Percentiles rank a stretch among this genome's conserved stretches.
These are phyloP conservation scores for Collybiopsis luxurians DNA, from an alignment of 768 basidiomycete species.

Conservation along the genomic window DNA sequence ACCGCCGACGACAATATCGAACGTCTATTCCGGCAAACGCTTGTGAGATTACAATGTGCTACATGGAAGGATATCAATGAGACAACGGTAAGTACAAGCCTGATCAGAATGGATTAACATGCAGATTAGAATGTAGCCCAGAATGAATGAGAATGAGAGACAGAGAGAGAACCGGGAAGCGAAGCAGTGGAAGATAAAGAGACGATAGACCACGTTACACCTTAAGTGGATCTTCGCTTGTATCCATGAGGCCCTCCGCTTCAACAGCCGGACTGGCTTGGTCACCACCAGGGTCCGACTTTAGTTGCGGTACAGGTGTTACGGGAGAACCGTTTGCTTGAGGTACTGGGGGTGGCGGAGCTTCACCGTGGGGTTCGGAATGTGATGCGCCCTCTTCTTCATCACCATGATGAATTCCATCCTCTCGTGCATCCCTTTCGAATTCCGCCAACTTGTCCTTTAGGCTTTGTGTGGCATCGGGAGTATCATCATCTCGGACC, in stretches of 20 bases:
- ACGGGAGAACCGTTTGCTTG: constrained; percentile 40
- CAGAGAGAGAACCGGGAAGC: constrained; percentile 11
- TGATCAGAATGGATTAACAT: constrained; percentile 20
- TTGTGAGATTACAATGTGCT: constrained; percentile 23
- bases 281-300: constrained; percentile 51
- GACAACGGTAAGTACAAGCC: constrained; percentile 18
- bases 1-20: constrained; percentile 14
- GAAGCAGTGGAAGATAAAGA: constrained; percentile 14
- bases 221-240: constrained; percentile 58
- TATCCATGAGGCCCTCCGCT: constrained; percentile 64
- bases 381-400: constrained; percentile 11
- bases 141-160: constrained; percentile 12
- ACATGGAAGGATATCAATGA: constrained; percentile 25
- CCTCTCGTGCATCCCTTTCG: constrained; percentile 39
- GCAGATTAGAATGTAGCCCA: constrained; percentile 16
- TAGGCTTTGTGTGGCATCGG: constrained; percentile 54
- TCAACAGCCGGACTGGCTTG: constrained; percentile 49
- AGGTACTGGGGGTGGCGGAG: constrained; percentile 37
- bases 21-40: constrained; percentile 21
- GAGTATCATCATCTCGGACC: constrained; percentile 24
- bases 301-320: constrained; percentile 45
- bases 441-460: constrained; percentile 64
- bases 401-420: constrained; percentile 36
- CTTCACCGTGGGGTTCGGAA: constrained; percentile 37
- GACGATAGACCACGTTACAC: constrained; percentile 8